Percentiles rank a stretch among this genome's conserved stretches.
phyloP scores from a whole-genome alignment of 495 filamentous ascomycete species.

The Paragyromitra xinjiangensis region DNA sequence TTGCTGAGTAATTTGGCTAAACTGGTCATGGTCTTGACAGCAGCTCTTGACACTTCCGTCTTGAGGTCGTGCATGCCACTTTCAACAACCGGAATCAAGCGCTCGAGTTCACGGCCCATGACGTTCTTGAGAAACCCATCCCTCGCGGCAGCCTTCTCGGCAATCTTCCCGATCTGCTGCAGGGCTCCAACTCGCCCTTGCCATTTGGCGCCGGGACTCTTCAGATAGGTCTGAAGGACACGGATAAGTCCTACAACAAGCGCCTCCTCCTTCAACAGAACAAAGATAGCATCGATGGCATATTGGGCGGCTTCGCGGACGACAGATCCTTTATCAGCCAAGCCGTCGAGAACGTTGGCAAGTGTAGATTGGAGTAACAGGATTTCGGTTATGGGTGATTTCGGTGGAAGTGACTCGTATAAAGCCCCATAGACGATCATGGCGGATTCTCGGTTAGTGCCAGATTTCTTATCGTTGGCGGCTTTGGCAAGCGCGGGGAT shows the following conservation, averaged over 20 bases:
- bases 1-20: conserved; percentile 92
- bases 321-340: conserved; percentile 88
- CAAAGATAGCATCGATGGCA: conserved; percentile 88
- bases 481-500: conserved; percentile 78
- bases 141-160: conserved; percentile 83
- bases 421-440: conserved; percentile 94
- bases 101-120: conserved; percentile 90
- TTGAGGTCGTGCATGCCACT: conserved; percentile 96
- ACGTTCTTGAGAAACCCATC: conserved; percentile 83
- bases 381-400: conserved; percentile 80
- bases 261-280: conserved; percentile 78
- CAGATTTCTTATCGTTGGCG: conserved; percentile 93
- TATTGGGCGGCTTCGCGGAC: conserved; percentile 93
- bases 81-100: conserved; percentile 91
- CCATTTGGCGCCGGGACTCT: conserved; percentile 88
- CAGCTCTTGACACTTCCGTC: conserved; percentile 85
- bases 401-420: conserved; percentile 84
- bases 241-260: conserved; percentile 82
- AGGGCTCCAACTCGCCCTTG: conserved; percentile 90
- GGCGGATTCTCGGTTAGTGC: conserved; percentile 82
- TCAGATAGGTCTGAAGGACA: conserved; percentile 74
- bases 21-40: conserved; percentile 87
- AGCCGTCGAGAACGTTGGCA: conserved; percentile 76
- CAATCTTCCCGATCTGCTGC: conserved; percentile 84
- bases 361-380: conserved; percentile 80